Evolutionary conservation across 2,329 filamentous ascomycete species (phyloP).

Genomic region (Colletotrichum spaethianum): DNA sequence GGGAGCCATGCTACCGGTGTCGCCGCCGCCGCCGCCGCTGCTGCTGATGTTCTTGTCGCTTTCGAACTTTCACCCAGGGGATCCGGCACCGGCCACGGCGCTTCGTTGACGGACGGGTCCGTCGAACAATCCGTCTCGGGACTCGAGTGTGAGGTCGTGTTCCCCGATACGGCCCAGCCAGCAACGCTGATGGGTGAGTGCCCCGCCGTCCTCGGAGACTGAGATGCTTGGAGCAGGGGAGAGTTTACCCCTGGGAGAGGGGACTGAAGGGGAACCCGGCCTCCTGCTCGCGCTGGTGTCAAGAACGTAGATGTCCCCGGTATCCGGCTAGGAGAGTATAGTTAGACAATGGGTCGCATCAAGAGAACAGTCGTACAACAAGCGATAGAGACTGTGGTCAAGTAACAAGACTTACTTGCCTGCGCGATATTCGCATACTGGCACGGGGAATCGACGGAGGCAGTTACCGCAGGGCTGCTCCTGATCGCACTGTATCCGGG

Average conservation of each 20-base stretch:
- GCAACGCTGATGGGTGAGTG: not conserved
- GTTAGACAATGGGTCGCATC: conserved; percentile 1
- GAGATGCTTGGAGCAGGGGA: conserved; percentile 42
- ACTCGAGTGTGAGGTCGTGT: not conserved
- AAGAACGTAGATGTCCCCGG: conserved; percentile 34
- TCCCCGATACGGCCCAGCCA: not conserved
- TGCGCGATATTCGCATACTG: conserved; percentile 62
- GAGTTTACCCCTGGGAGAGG: conserved; percentile 39
- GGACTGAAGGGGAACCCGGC: conserved; percentile 2
- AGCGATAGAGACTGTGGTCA: not conserved
- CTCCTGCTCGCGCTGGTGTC: conserved; percentile 23
- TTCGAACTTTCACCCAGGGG: not conserved
- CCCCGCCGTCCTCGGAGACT: not conserved
- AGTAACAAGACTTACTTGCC: conserved; percentile 45
- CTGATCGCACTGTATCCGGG: conserved; percentile 63
- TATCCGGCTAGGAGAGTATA: conserved; percentile 19
- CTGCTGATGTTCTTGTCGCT: not conserved
- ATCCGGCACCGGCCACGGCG: not conserved
- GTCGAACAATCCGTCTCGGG: not conserved
- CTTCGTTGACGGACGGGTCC: not conserved
- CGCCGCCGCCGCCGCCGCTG: not conserved
- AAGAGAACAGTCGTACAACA: not conserved
- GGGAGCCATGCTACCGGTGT: not conserved
- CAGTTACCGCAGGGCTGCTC: conserved; percentile 69
- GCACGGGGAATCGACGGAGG: conserved; percentile 65